These are phyloP conservation scores for Pythium graminicola DNA, from an alignment of 352 stramenopile species.

Conservation along the genomic window DNA sequence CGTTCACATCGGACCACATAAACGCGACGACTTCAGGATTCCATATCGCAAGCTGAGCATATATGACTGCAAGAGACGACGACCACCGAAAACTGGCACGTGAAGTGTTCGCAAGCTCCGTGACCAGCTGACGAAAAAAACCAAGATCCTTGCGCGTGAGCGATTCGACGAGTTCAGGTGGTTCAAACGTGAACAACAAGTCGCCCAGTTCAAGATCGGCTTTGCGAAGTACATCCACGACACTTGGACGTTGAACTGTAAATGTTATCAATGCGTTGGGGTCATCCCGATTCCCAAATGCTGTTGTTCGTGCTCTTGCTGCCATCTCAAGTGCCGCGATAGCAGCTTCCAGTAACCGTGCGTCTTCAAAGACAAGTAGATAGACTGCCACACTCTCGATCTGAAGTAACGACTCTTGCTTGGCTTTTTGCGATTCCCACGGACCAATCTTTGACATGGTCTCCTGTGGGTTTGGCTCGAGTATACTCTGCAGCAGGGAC, in stretches of 20 bases:
- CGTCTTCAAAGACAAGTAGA: conserved; percentile 43
- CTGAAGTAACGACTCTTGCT: conserved; percentile 50
- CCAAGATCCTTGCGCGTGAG: conserved; percentile 13
- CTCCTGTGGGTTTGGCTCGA: not conserved
- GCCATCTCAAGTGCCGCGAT: conserved; percentile 34
- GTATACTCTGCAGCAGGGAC: conserved; percentile 26
- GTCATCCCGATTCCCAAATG: not conserved
- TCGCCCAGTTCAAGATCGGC: conserved; percentile 19
- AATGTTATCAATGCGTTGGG: not conserved
- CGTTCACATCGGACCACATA: conserved; percentile 58
- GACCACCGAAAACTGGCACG: conserved; percentile 55
- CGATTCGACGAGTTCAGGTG: not conserved
- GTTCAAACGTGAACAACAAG: conserved; percentile 19
- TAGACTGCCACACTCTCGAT: conserved; percentile 54
- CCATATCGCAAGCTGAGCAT: conserved; percentile 29
- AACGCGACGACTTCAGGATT: conserved; percentile 50
- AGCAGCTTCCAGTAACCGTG: conserved; percentile 22
- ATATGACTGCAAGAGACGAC: conserved; percentile 37
- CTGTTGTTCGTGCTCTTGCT: conserved; percentile 3
- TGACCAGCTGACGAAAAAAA: conserved; percentile 12
- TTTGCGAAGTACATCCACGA: conserved; percentile 20
- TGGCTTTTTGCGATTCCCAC: conserved; percentile 32
- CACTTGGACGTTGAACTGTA: conserved; percentile 19
- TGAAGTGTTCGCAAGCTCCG: conserved; percentile 3
- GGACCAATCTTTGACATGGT: not conserved